Base-by-base conservation (phyloP, 2,329 filamentous ascomycete species). In the Penicillium sp. region DNA sequence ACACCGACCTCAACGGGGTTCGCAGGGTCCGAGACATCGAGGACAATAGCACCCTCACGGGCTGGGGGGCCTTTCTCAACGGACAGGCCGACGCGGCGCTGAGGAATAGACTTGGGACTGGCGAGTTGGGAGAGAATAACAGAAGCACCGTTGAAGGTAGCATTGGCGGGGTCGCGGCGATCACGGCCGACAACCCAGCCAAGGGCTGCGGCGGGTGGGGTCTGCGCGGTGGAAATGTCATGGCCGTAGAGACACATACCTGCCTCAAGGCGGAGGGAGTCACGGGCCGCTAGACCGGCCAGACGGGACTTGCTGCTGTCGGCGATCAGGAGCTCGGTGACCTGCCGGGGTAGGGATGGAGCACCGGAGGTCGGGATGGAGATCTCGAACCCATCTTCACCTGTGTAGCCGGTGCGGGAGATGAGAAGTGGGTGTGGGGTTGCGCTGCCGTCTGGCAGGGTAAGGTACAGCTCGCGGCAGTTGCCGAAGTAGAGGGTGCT, bases 201-300 rank as follows among this genome's bases (percentile, higher is more conserved):
- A 0, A 90, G 75, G 1, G 78, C 80, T 1, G 82, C 87, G 68
- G 85, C 83, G 4, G 88, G 84, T 1, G 87, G 87, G 1, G 87
- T 89, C 10, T 83, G 88, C 0, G 78, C 78, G 54, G 96, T 93
- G 71, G 95, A 86, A 35, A 99, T 83, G 73, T 99, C 94, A 76
- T 97, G 91, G n/a, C 94, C 94, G 76, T 99, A 99, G n/a, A 99
- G 82, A 74, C 94, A 99, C 93, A 99, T 96, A 57, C 94, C 94
- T 0, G 94, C 94, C 78, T 99, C 94, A 29, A 99, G 85, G 43
- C 94, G 87, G 56, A 99, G 84, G 58, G 89, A 95, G 74, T 99
- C 94, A 60, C 94, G 85, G 2, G 94, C 91, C 9, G 92, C 94
- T 0, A 99, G 83, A 3, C 94, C 94, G 2, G 93, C 91, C 42